Base-by-base conservation (phyloP, 345 rosid genomes). In the Melaleuca quinquenervia region DNA sequence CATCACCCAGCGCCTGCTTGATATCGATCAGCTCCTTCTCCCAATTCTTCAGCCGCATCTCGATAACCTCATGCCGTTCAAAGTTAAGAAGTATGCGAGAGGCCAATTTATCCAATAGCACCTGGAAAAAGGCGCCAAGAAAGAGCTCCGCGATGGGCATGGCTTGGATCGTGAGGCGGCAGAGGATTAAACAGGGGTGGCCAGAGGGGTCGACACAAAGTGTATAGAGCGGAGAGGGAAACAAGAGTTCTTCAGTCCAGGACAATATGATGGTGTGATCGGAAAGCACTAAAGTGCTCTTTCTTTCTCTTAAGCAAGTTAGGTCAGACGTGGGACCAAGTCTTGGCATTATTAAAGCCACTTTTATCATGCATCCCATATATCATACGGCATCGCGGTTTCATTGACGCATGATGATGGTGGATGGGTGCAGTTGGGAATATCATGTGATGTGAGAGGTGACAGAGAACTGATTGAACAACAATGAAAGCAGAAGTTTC, bases 21-120 rank as follows among this genome's bases (percentile, higher is more conserved):
- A 27, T 62, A 0, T 1, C 6, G 0, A 0, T 0, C 41, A 62
- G 20, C 20, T 0, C 27, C 75, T 14, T 27, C 41, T 14, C 21
- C 75, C 75, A 62, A 14, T 62, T 27, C 44, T 62, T 14, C 5
- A 62, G 2, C 2, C 6, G 5, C 0, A 0, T 29, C 0, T 15
- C 6, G 2, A 62, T 62, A 0, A 21, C 75, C 75, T 15, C 2
- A 1, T 0, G 75, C 11, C 1, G 75, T 5, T 41, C 75, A 27
- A 62, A 62, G 21, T 27, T 3, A 41, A 62, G 75, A 0, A 62
- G 6, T 11, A 6, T 21, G 11, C 0, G 75, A 29, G 21, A 14
- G 44, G 75, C 75, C 75, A 62, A 62, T 2, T 2, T 27, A 1
- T 62, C 11, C 0, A 62, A 14, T 21, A 29, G 2, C 44, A 27